phyloP scores from a whole-genome alignment of 306 rosid genomes.

The Delonix regia region DNA sequence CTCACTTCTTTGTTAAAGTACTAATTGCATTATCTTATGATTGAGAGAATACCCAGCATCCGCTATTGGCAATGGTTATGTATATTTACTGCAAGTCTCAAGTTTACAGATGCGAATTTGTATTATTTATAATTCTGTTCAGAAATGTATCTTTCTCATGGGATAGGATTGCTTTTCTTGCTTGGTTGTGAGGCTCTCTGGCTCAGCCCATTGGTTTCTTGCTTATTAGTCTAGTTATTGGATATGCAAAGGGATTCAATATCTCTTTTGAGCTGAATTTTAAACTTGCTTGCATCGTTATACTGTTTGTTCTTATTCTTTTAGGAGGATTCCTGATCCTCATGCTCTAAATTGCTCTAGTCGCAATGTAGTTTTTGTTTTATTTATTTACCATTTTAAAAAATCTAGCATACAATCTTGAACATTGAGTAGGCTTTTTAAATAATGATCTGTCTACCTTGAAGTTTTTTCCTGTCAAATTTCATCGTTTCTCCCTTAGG shows the following conservation, averaged over 20 bases:
- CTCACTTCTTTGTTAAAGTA: constrained; percentile 1
- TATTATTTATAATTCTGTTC: constrained; percentile 1
- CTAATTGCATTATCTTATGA: constrained; percentile 4
- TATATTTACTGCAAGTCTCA: background rate
- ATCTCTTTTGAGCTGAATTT: background rate
- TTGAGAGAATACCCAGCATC: background rate
- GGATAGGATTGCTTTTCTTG: background rate
- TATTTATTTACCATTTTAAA: background rate
- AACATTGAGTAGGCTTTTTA: background rate
- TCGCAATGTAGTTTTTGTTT: background rate
- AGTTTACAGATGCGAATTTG: background rate
- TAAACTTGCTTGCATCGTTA: background rate
- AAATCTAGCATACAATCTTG: background rate
- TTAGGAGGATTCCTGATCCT: background rate
- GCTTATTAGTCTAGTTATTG: constrained; percentile 3
- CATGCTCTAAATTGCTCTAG: background rate
- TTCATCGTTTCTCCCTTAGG: background rate
- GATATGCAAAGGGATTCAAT: background rate
- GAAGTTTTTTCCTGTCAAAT: background rate
- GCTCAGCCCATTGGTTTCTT: background rate
- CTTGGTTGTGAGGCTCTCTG: background rate
- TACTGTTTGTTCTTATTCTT: background rate
- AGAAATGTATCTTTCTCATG: background rate
- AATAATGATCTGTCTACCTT: background rate
- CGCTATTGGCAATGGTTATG: background rate